Percentiles rank a stretch among this genome's conserved stretches.
phyloP scores from a whole-genome alignment of 1,284 basidiomycete species.

The Cutaneotrichosporon sp. region DNA sequence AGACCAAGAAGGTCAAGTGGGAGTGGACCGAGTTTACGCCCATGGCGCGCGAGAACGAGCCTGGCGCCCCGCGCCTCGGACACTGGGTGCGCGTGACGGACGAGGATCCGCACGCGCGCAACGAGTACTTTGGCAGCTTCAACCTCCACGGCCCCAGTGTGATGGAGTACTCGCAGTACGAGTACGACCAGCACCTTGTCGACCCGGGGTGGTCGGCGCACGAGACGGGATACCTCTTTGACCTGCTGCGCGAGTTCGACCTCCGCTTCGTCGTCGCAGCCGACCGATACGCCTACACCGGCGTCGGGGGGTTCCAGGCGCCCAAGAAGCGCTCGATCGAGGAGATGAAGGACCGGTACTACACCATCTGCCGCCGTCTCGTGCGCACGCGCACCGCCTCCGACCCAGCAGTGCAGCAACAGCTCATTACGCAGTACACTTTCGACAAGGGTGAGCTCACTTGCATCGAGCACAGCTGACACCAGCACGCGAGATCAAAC shows the following conservation, averaged over 20 bases:
- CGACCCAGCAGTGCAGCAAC: constrained; percentile 70
- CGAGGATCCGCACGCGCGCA: constrained; percentile 34
- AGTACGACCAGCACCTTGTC: constrained; percentile 77
- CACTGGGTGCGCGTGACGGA: constrained; percentile 49
- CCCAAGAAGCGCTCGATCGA: constrained; percentile 65
- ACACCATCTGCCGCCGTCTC: constrained; percentile 85
- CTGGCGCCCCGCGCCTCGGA: constrained; percentile 26
- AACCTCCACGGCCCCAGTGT: constrained; percentile 57
- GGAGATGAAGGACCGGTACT: constrained; percentile 96
- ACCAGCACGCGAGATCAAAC: constrained; percentile 79
- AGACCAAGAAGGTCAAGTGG: constrained; percentile 60
- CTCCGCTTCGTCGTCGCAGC: constrained; percentile 86
- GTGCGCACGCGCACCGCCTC: constrained; percentile 76
- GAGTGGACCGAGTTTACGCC: constrained; percentile 68
- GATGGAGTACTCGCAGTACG: constrained; percentile 85
- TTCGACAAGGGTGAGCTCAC: constrained; percentile 74
- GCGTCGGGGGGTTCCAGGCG: constrained; percentile 20
- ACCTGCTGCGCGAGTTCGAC: constrained; percentile 78
- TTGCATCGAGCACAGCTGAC: constrained; percentile 9
- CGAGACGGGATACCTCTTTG: constrained; percentile 93
- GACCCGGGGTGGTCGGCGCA: constrained; percentile 89
- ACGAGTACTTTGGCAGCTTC: constrained; percentile 47
- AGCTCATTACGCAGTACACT: constrained; percentile 68
- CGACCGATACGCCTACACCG: constrained; percentile 77
- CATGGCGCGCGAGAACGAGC: constrained; percentile 24